Base-by-base conservation (phyloP, 139 green algal genomes). In the Ulvella scutata region DNA sequence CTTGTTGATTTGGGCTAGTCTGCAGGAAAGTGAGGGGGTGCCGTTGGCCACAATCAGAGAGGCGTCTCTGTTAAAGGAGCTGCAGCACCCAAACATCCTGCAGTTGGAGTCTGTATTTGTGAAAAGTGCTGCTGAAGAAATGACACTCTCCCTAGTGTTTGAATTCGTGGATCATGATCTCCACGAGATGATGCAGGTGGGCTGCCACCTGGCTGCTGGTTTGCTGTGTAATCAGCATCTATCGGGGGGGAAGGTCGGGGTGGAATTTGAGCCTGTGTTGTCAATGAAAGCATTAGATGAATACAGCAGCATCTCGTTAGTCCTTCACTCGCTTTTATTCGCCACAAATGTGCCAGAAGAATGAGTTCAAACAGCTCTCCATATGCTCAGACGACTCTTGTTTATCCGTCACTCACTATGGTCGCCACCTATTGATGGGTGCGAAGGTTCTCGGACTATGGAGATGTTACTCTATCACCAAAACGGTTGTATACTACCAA, bases 111-210 rank as follows among this genome's bases (percentile, higher is more conserved):
- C 37, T 31, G 28, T 23, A 0, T 26, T 40, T 40, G 80, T 87
- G 26, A 83, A 90, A 78, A 82, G 90, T 38, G 82, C 82, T 72
- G 75, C n/a, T 35, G 37, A 79, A 26, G 85, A 91, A 61, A 76
- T 83, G 13, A 81, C 72, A 37, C 74, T 94, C 36, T 89, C 79
- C 72, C 84, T 94, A 37, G 87, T 85, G 0, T 94, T 92, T 78
- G 86, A 91, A n/a, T 91, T 91, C 28, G 87, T 87, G 9, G 86
- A 92, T 33, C 85, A 89, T 72, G 89, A 94, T 77, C 62, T 94
- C 79, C 90, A 91, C 75, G 86, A 92, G 51, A 88, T 94, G 78
- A 88, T 94, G 51, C 74, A 76, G 82, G 60, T 86, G 85, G 81
- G 86, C 51, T 62, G 23, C 77, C 81, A 72, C 31, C 3, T 43